Percentiles rank a stretch among this genome's conserved stretches.
phyloP scores from a whole-genome alignment of 1,284 basidiomycete genomes.

The Tilletia indica region DNA sequence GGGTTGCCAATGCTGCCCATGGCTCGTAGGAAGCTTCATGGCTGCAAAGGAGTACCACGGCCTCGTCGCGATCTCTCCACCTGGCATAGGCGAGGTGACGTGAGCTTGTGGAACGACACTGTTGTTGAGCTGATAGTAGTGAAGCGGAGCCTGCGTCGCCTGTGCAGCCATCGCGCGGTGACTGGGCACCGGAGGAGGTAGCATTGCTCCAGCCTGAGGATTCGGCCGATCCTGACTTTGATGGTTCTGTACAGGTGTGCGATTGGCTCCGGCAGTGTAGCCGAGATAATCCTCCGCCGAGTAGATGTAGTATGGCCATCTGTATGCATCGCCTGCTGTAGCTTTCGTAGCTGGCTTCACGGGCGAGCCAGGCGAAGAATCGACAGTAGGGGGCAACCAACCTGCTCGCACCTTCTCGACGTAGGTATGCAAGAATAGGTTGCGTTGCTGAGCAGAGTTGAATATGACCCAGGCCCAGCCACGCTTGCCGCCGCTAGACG shows the following conservation, averaged over 20 bases:
- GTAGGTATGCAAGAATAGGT: neutral
- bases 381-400: neutral
- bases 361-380: neutral
- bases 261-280: neutral
- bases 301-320: conserved; percentile 1
- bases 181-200: neutral
- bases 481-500: no score
- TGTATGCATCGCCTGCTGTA: neutral
- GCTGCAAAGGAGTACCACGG: no score
- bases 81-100: no score
- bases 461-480: conserved; percentile 18
- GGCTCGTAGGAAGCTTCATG: no score
- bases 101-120: no score
- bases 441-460: neutral
- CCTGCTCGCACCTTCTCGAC: neutral
- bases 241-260: neutral
- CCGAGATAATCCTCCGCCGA: conserved; percentile 5
- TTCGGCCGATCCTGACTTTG: neutral
- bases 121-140: no score
- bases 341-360: neutral
- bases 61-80: no score
- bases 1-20: no score
- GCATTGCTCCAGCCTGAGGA: neutral
- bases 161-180: neutral
- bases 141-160: no score